These are phyloP conservation scores for Acarospora socialis DNA, from an alignment of 2,329 filamentous ascomycete genomes.

Conservation along the genomic window DNA sequence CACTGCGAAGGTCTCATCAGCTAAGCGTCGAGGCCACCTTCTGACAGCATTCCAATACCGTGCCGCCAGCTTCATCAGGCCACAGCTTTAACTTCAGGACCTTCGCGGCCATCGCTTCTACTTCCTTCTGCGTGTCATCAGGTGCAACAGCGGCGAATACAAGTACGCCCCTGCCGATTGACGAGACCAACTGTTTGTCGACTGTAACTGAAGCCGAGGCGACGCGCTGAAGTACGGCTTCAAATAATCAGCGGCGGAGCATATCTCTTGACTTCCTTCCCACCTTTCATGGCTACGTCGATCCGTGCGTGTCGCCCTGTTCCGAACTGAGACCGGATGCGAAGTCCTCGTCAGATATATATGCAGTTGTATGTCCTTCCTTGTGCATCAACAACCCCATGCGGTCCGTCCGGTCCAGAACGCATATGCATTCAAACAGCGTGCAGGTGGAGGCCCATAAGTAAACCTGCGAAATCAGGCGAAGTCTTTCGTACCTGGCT, in stretches of 20 bases:
- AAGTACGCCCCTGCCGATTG: constrained; percentile 77
- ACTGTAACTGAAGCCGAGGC: constrained; percentile 92
- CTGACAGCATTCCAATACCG: constrained; percentile 30
- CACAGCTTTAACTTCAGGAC: constrained; percentile 82
- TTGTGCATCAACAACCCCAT: no score
- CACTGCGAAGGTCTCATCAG: constrained; percentile 42
- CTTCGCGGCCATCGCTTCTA: constrained; percentile 68
- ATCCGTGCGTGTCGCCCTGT: no score
- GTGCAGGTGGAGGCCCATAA: no score
- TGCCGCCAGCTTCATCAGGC: constrained; percentile 62
- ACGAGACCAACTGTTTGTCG: constrained; percentile 76
- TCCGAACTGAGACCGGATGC: no score
- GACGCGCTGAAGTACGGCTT: constrained; percentile 85
- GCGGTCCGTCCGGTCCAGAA: no score
- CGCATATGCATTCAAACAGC: no score
- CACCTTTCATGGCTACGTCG: constrained; percentile 35
- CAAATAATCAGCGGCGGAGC: constrained; percentile 8
- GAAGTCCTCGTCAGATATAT: no score
- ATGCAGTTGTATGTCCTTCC: no score
- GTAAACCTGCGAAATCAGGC: no score
- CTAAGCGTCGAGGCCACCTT: neutral
- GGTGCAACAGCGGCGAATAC: constrained; percentile 86
- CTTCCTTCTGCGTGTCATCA: constrained; percentile 79
- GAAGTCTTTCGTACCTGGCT: no score
- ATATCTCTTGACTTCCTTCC: no score